Base-by-base conservation (phyloP, 2,329 filamentous ascomycete genomes). In the Sordariomycetes sp. region DNA sequence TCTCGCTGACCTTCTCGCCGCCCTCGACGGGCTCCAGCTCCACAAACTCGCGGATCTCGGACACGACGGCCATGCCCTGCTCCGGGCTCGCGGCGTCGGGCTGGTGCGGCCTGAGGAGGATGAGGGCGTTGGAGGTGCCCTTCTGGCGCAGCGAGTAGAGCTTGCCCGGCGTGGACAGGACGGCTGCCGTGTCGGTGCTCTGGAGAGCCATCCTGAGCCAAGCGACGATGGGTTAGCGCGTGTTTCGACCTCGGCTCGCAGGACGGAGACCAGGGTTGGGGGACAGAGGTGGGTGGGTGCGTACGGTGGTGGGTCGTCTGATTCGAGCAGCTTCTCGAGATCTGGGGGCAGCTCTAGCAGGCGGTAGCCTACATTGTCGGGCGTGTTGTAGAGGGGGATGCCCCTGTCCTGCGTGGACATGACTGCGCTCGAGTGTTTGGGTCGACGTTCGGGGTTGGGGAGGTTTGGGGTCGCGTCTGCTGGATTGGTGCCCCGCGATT, bases 111-210 rank as follows among this genome's bases (percentile, higher is more conserved):
- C 57, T 50, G 21, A 80, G 58, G 4, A 81, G 51, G 45, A 79
- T 70, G 30, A 81, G 61, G n/a, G 71, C 69, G 48, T 81, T 81
- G 30, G 76, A 81, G 0, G 76, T 79, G 50, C 79, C 80, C 50
- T 80, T 80, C 47, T 80, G 76, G 20, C 71, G 72, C 30, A 81
- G 62, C 6, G 64, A 64, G 55, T 77, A 81, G 12, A 66, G 69
- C 44, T 66, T 68, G 34, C 59, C 53, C 4, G 63, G 64, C 1
- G 66, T 64, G 44, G 59, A 67, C 35, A 80, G 63, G 27, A 77
- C 49, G 18, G 74, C 73, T 3, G 54, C 50, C 2, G 63, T 55
- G 16, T 66, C 58, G 15, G 70, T 69, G 10, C 66, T 63, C 42
- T 67, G 62, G 30, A 73, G 55, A 12, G 55, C 66, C 34, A 72